These are phyloP conservation scores for Pelagophyceae sp. DNA, from an alignment of 352 stramenopile genomes.

Conservation along the genomic window DNA sequence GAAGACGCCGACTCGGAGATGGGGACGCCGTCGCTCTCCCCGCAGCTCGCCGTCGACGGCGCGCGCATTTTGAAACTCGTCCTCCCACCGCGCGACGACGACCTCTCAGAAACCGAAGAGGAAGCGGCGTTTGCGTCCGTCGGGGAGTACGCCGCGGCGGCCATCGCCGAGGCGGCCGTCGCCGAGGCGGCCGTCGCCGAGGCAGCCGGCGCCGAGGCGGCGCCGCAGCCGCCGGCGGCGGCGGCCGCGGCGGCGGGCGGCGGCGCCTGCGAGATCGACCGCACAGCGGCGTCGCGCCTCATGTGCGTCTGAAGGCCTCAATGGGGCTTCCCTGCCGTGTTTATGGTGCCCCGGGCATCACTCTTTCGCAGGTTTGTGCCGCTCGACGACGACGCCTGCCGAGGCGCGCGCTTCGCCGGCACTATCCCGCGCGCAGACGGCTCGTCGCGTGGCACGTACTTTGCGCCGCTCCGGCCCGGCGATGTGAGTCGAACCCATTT, in stretches of 20 bases:
- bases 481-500: no score
- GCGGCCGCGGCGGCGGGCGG: not conserved
- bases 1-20: no score
- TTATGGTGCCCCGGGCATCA: no score
- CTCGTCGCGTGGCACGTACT: not conserved
- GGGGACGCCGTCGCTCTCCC: no score
- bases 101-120: no score
- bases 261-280: not conserved
- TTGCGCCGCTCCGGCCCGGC: not conserved
- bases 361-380: slow-evolving; percentile 13
- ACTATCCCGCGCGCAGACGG: slow-evolving; percentile 3
- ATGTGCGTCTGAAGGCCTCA: no score
- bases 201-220: not conserved
- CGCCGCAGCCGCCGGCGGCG: not conserved
- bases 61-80: no score
- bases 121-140: no score
- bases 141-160: not conserved
- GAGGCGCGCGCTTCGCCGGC: not conserved
- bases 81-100: no score
- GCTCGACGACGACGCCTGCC: not conserved
- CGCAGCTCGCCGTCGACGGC: no score
- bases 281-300: not conserved
- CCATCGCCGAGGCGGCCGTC: not conserved
- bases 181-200: not conserved
- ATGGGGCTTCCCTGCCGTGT: no score